Percentiles rank a stretch among this genome's conserved stretches.
Conservation (phyloP, 2,329 filamentous ascomycete genomes). For the Aspergillus clavatus region DNA sequence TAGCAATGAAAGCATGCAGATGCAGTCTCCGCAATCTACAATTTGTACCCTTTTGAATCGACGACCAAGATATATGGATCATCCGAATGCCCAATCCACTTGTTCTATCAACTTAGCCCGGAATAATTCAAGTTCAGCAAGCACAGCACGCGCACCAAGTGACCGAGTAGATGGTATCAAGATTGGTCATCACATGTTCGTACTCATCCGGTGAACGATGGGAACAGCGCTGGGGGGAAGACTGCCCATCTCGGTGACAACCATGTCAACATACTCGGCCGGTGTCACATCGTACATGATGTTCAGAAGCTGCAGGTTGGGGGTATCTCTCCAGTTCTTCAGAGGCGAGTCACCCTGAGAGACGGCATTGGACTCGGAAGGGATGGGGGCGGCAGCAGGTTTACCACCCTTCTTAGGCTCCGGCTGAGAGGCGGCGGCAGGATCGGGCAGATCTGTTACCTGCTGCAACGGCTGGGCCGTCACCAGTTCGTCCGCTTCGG, state of each 20-base stretch:
- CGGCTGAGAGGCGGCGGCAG: conserved; percentile 17
- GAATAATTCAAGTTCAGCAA: not conserved
- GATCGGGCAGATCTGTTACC: conserved; percentile 29
- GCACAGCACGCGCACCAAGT: not conserved
- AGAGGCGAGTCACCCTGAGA: conserved; percentile 36
- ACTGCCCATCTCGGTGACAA: conserved; percentile 86
- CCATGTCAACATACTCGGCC: conserved; percentile 77
- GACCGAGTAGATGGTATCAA: not conserved
- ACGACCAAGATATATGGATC: not conserved
- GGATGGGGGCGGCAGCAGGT: conserved; percentile 17
- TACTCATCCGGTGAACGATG: conserved; percentile 60
- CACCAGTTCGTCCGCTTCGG: conserved; percentile 64
- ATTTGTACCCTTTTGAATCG: not conserved
- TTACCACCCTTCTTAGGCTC: conserved; percentile 32
- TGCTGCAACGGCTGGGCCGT: conserved; percentile 26
- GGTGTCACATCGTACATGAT: conserved; percentile 91
- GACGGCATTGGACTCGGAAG: conserved; percentile 20
- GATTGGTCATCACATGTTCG: conserved; percentile 26
- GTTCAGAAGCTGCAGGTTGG: conserved; percentile 60
- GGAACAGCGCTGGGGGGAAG: conserved; percentile 83
- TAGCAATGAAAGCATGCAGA: not conserved
- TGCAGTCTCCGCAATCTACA: no score
- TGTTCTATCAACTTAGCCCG: not conserved
- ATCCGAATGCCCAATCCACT: not conserved
- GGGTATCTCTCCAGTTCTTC: conserved; percentile 54